These are phyloP conservation scores for Quercus dentata DNA, from an alignment of 306 rosid genomes.

Conservation along the genomic window DNA sequence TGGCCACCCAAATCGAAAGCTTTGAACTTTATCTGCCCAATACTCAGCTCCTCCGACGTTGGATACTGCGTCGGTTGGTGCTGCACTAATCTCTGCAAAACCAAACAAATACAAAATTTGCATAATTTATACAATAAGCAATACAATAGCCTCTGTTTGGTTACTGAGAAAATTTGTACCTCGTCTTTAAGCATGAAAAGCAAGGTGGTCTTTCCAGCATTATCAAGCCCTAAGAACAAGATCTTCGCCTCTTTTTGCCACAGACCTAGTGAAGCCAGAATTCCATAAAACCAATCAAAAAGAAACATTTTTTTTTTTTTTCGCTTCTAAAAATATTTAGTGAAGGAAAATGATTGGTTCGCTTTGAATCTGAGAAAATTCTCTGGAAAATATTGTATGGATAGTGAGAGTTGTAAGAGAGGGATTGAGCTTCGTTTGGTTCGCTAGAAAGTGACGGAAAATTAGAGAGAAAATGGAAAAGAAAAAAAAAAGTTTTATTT, in stretches of 20 bases:
- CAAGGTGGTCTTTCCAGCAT: conserved; percentile 84
- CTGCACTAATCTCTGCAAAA: conserved; percentile 70
- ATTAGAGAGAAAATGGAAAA: neutral
- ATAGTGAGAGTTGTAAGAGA: neutral
- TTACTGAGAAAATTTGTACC: conserved; percentile 23
- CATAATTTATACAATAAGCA: neutral
- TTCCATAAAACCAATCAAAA: conserved; percentile 80
- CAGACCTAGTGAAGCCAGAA: conserved; percentile 68
- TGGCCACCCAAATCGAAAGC: conserved; percentile 93
- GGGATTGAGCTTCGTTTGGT: neutral
- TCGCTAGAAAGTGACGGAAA: neutral
- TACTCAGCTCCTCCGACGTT: conserved; percentile 80
- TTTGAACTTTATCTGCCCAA: conserved; percentile 75
- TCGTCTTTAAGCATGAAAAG: conserved; percentile 90
- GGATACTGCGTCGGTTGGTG: conserved; percentile 87
- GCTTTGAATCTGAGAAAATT: neutral
- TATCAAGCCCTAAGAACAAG: conserved; percentile 83
- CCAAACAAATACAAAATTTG: neutral
- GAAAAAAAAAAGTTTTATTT: neutral
- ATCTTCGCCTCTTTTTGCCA: conserved; percentile 90
- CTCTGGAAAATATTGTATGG: neutral
- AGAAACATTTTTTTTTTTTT: conserved; percentile 45
- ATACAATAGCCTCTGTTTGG: neutral
- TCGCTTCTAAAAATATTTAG: neutral
- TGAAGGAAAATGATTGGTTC: neutral